phyloP scores from a whole-genome alignment of 2,329 filamentous ascomycete species.

The Diaporthe sp. region DNA sequence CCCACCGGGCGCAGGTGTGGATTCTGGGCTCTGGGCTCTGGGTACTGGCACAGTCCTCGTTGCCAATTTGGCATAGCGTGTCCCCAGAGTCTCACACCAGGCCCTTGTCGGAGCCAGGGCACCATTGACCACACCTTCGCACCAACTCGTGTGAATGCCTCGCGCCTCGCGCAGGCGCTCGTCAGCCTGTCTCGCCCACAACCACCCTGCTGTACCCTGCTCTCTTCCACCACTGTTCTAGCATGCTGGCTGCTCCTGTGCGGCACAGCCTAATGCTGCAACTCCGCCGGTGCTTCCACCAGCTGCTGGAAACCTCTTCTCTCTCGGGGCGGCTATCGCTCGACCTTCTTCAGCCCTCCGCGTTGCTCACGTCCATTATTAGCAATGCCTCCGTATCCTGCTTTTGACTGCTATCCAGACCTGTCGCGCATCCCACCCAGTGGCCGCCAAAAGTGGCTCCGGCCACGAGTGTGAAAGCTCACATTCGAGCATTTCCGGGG shows the following conservation, averaged over 20 bases:
- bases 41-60: conserved; percentile 22
- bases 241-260: neutral
- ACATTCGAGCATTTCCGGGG: conserved; percentile 1
- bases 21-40: conserved; percentile 13
- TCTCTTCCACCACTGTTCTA: neutral
- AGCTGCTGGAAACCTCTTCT: neutral
- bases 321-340: neutral
- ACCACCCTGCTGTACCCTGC: neutral
- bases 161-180: neutral
- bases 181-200: conserved; percentile 6
- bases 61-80: conserved; percentile 35
- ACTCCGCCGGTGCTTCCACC: conserved; percentile 13
- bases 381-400: neutral
- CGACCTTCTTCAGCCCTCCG: neutral
- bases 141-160: conserved; percentile 19
- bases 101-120: conserved; percentile 37
- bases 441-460: neutral
- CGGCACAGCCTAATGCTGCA: conserved; percentile 20
- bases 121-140: conserved; percentile 37
- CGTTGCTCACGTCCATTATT: neutral
- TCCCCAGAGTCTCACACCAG: conserved; percentile 32
- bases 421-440: neutral
- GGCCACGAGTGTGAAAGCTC: conserved; percentile 15
- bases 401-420: neutral
- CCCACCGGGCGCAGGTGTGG: conserved; percentile 29